Percentiles rank a stretch among this genome's conserved stretches.
Evolutionary conservation across 768 basidiomycete species (phyloP).

Genomic region (Tricholoma flavovirens): DNA sequence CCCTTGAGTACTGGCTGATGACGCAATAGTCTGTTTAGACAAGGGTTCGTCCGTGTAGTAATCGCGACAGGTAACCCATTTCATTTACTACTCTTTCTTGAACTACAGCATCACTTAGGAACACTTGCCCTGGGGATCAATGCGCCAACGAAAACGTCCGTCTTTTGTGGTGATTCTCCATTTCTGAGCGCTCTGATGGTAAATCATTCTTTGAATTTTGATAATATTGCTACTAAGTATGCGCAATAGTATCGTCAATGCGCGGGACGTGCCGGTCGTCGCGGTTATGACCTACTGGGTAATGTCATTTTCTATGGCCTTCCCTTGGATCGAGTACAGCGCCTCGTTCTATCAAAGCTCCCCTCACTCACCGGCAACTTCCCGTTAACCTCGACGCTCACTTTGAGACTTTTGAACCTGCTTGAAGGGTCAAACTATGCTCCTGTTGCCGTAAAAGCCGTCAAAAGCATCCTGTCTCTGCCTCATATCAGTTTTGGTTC

Average conservation of each 20-base stretch:
- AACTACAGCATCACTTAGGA: conserved; percentile 26
- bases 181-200: conserved; percentile 58
- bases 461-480: conserved; percentile 48
- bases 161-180: conserved; percentile 60
- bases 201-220: conserved; percentile 8
- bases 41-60: conserved; percentile 57
- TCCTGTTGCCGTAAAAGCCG: conserved; percentile 39
- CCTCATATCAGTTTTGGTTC: conserved; percentile 57
- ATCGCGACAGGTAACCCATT: conserved; percentile 51
- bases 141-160: conserved; percentile 60
- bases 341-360: conserved; percentile 56
- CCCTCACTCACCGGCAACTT: conserved; percentile 60
- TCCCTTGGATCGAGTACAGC: conserved; percentile 55
- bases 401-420: conserved; percentile 59
- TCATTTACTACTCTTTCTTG: neutral
- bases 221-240: conserved; percentile 1
- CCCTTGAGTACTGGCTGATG: neutral
- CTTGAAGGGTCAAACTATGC: conserved; percentile 55
- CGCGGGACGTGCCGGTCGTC: conserved; percentile 65
- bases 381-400: conserved; percentile 61
- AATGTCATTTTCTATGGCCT: conserved; percentile 72
- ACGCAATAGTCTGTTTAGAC: conserved; percentile 47
- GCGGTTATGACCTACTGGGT: conserved; percentile 64
- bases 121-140: conserved; percentile 74
- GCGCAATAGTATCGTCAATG: conserved; percentile 60